A percentile compares a stretch with the other conserved stretches of the same genome.
Evolutionary conservation across 306 rosid genomes (phyloP).

Genomic region (Heteromeles arbutifolia): DNA sequence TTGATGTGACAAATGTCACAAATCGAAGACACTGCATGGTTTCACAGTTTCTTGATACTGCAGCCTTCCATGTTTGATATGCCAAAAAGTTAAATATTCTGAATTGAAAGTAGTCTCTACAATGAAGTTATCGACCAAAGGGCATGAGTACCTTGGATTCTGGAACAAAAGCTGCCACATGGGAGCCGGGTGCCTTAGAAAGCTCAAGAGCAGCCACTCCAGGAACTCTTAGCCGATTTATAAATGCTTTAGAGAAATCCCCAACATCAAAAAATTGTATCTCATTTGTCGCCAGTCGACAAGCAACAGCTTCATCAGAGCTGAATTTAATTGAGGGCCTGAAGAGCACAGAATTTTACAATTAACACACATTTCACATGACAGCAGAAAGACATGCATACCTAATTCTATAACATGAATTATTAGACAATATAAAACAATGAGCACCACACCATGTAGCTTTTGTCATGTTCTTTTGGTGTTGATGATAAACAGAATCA

Average conservation of each 20-base stretch:
- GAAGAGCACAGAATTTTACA: slow-evolving; percentile 8
- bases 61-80: neutral
- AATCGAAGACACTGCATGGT: neutral
- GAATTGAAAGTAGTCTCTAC: neutral
- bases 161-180: slow-evolving; percentile 85
- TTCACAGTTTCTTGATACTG: neutral
- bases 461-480: slow-evolving; percentile 68
- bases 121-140: neutral
- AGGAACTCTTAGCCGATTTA: slow-evolving; percentile 54
- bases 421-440: neutral
- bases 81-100: neutral
- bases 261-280: slow-evolving; percentile 66
- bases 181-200: slow-evolving; percentile 72
- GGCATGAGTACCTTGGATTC: slow-evolving; percentile 61
- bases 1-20: neutral
- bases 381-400: neutral
- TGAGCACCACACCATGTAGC: slow-evolving; percentile 45
- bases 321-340: slow-evolving; percentile 87
- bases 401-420: neutral
- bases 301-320: slow-evolving; percentile 68
- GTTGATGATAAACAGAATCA: slow-evolving; percentile 49
- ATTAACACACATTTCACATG: neutral
- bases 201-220: slow-evolving; percentile 77
- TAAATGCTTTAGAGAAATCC: slow-evolving; percentile 69
- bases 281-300: slow-evolving; percentile 81